These are phyloP conservation scores for Ambrosiella cleistominuta DNA, from an alignment of 2,329 filamentous ascomycete species.

Conservation along the genomic window DNA sequence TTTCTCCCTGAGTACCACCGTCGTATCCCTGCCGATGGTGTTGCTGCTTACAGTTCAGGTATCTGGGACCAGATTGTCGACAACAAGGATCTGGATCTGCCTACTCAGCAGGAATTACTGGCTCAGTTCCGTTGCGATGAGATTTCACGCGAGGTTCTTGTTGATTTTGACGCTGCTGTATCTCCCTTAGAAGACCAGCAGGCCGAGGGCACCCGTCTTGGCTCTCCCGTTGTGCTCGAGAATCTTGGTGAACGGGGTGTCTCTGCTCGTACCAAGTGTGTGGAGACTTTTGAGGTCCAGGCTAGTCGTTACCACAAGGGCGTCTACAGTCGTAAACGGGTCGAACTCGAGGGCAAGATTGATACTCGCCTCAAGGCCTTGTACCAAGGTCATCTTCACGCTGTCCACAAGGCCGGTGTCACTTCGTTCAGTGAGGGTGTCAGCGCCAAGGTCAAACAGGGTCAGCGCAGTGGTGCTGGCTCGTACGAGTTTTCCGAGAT, in stretches of 20 bases:
- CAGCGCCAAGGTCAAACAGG: conserved; percentile 67
- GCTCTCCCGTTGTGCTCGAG: conserved; percentile 53
- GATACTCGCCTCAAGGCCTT: conserved; percentile 76
- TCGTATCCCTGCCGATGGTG: conserved; percentile 91
- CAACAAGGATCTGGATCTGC: conserved; percentile 94
- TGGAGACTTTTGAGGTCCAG: conserved; percentile 76
- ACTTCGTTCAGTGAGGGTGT: conserved; percentile 75
- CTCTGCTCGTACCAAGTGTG: conserved; percentile 49
- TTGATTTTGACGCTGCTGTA: conserved; percentile 69
- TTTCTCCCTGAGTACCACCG: conserved; percentile 91
- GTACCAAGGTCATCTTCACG: conserved; percentile 72
- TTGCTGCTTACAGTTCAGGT: conserved; percentile 79
- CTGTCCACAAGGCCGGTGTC: conserved; percentile 79
- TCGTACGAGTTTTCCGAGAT: conserved; percentile 93
- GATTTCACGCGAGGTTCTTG: conserved; percentile 74
- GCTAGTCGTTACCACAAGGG: conserved; percentile 94
- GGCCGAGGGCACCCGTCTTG: conserved; percentile 53
- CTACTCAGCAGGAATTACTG: conserved; percentile 89
- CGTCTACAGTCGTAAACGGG: conserved; percentile 71
- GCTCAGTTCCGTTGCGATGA: conserved; percentile 97
- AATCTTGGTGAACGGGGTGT: conserved; percentile 61
- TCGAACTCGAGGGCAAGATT: conserved; percentile 71
- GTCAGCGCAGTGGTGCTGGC: conserved; percentile 69
- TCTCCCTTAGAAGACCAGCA: conserved; percentile 74
- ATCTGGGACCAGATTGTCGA: conserved; percentile 98